Base-by-base conservation (phyloP, 2,329 filamentous ascomycete genomes). In the Fusarium anguioides region DNA sequence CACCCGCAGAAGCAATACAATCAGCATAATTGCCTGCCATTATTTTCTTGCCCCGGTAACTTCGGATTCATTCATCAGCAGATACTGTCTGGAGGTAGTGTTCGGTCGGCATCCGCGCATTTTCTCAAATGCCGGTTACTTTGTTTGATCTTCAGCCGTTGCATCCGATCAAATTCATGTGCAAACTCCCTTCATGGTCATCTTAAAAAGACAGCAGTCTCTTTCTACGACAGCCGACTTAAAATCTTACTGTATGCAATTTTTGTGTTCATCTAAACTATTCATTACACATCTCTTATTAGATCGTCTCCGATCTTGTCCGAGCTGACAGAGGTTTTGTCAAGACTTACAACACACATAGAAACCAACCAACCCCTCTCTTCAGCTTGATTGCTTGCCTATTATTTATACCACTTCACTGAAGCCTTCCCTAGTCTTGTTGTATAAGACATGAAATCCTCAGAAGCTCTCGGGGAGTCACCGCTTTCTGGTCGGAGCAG, bases 131-230 rank as follows among this genome's bases (percentile, higher is more conserved):
- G 51, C 61, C 58, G 56, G 49, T 44, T 29, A 45, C 46, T 61
- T 45, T 46, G 36, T 64, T 56, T 50, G 58, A 60, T 60, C 42
- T 55, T 54, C 56, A 56, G 58, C 58, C 65, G 67, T 69, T 66
- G 65, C 68, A 60, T 64, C 67, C 56, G 62, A 56, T 31, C 45
- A 57, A 42, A 59, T 53, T 47, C 36, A 62, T 65, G 58, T 60
- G 56, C 24, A 14, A 42, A 37, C 39, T 37, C 27, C 41, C 29
- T 46, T 29, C 35, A 40, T 18, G 49, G 46, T 47, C 66, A 44
- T 53, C 50, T 64, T 41, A 70, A 63, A 69, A 46, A 10, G 44
- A 37, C 40, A n/a, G 27, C 42, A 39, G 33, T 39, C 35, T 31
- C 33, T 58, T 50, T 20, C 20, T 36, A n/a, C 31, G 33, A n/a